Conservation (phyloP, 495 filamentous ascomycete species). For the Oidiodendron maius region DNA sequence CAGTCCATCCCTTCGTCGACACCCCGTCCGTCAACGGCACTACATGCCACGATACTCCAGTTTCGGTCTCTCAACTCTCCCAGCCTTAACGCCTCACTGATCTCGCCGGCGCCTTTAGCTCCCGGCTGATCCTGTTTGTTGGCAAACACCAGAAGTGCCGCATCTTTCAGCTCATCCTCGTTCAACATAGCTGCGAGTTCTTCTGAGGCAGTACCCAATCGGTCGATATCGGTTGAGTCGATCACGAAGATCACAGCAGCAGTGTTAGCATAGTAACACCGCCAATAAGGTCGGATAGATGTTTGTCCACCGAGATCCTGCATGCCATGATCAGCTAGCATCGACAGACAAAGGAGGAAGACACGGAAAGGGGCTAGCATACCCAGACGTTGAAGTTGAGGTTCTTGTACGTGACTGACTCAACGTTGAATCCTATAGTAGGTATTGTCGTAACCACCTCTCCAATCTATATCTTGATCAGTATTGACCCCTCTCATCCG, state of each 20-base stretch:
- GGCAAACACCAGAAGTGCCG: conserved; percentile 88
- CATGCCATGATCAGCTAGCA: neutral
- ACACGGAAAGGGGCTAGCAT: conserved; percentile 16
- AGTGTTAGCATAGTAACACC: conserved; percentile 98
- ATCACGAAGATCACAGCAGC: conserved; percentile 99
- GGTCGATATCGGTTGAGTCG: conserved; percentile 94
- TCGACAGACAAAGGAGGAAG: neutral
- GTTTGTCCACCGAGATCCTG: conserved; percentile 96
- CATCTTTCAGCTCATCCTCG: conserved; percentile 92
- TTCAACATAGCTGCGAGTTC: conserved; percentile 93
- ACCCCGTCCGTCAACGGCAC: conserved; percentile 90
- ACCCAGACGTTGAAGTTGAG: conserved; percentile 99
- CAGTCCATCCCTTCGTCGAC: conserved; percentile 98
- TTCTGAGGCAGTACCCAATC: conserved; percentile 83
- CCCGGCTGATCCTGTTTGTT: conserved; percentile 99
- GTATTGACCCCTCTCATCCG: conserved; percentile 1
- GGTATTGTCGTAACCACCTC: conserved; percentile 99
- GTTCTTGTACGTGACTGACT: conserved; percentile 95
- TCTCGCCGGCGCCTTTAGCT: conserved; percentile 93
- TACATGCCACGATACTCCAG: conserved; percentile 98
- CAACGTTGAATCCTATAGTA: conserved; percentile 98
- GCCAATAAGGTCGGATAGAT: conserved; percentile 95
- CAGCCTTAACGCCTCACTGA: conserved; percentile 84
- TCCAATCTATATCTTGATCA: conserved; percentile 61
- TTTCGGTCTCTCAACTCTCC: conserved; percentile 91